phyloP scores from a whole-genome alignment of 768 basidiomycete genomes.

The Phlebiopsis flavidoalba region DNA sequence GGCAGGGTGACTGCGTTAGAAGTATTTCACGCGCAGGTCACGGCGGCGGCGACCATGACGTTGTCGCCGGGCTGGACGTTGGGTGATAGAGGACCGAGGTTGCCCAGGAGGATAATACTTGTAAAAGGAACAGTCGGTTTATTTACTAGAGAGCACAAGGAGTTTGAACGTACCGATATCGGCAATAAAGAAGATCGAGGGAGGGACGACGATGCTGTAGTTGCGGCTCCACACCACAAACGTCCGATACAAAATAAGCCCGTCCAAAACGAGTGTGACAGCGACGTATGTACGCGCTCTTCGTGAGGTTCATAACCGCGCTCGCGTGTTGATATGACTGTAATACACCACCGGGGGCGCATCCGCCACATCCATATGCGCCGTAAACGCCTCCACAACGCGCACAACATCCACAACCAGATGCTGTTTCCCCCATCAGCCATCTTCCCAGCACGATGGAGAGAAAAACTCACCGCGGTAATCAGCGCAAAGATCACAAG shows the following conservation, averaged over 20 bases:
- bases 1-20: conserved; percentile 19
- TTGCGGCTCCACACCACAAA: conserved; percentile 23
- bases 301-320: conserved; percentile 19
- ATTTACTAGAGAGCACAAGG: not conserved
- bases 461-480: conserved; percentile 12
- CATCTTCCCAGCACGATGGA: no score
- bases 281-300: conserved; percentile 20
- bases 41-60: conserved; percentile 18
- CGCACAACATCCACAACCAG: conserved; percentile 21
- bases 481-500: conserved; percentile 9
- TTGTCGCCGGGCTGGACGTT: conserved; percentile 13
- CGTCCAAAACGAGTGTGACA: conserved; percentile 20
- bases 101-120: not conserved
- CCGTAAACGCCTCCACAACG: conserved; percentile 21
- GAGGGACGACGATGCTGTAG: conserved; percentile 12
- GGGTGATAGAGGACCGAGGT: not conserved
- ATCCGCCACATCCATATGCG: conserved; percentile 7
- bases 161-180: conserved; percentile 14
- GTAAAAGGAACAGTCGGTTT: no score
- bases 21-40: no score
- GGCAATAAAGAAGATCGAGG: conserved; percentile 20
- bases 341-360: conserved; percentile 19
- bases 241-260: conserved; percentile 15
- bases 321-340: conserved; percentile 14
- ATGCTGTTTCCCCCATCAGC: conserved; percentile 15